Evolutionary conservation across 78 protist species (phyloP), one percentile per base, ranked within the genome.

Genomic region (Pigoraptor vietnamica): DNA sequence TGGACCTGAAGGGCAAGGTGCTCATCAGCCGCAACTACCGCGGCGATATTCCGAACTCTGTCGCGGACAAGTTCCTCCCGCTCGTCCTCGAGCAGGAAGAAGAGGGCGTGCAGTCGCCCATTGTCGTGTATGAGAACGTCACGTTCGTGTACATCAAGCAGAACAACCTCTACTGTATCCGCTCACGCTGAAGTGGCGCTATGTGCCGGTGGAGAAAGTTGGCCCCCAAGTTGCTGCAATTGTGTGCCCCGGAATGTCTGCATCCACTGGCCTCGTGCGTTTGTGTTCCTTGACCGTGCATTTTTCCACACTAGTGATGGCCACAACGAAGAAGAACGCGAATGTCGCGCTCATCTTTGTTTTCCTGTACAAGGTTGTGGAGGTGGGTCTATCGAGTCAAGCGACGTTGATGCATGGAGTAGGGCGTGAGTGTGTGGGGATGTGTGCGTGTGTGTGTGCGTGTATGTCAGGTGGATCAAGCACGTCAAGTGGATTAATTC

Each of bases 341-440:
- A 97, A 98, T 37, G 98, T 95, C 24, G 95, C 96, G 19, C 56
- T 98, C 92, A 96, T 97, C 33, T 97, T 98, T 84, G 98, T 97
- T 92, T 94, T 96, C 40, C 38, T 96, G 86, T 2, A 96, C 79
- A 94, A 93, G 39, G 93, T 98, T 91, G 93, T 97, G 89, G 92
- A 95, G 84, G 99, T 92, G 14, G 14, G 56, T 2, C 56, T 19
- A 40, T 14, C 56, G n/a, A n/a, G n/a, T n/a, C n/a, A n/a, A n/a
- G n/a, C n/a, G n/a, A n/a, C n/a, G n/a, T n/a, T n/a, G n/a, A n/a
- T n/a, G n/a, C n/a, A n/a, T n/a, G n/a, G 67, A 48, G 14, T 14
- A 2, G 14, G 35, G 83, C 14, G 83, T 79, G 83, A n/a, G 87
- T 82, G 35, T 34, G 87, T 82, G 87, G 34, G 34, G 24, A 19